These are phyloP conservation scores for Neurospora intermedia DNA, from an alignment of 495 filamentous ascomycete genomes.

Conservation along the genomic window DNA sequence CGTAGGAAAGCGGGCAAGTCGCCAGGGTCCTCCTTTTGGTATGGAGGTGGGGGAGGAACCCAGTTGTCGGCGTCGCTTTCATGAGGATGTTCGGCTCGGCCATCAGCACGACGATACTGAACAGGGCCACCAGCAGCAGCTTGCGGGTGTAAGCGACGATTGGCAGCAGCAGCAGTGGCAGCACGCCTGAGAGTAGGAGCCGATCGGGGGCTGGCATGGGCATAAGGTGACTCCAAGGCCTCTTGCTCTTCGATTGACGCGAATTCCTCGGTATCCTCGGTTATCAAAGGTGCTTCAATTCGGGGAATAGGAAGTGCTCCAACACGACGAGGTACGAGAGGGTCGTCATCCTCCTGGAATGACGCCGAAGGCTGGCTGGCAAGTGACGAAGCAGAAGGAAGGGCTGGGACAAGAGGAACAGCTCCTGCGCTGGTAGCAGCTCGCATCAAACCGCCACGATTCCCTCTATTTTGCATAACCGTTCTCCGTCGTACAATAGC, in stretches of 20 bases:
- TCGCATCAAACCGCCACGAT: slow-evolving; percentile 28
- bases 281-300: slow-evolving; percentile 7
- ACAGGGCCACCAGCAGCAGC: slow-evolving; percentile 27
- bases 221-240: slow-evolving; percentile 58
- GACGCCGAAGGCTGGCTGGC: slow-evolving; percentile 12
- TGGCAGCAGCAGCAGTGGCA: slow-evolving; percentile 66
- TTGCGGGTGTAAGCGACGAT: slow-evolving; percentile 48
- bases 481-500: slow-evolving; percentile 71
- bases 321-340: slow-evolving; percentile 30
- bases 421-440: slow-evolving; percentile 18
- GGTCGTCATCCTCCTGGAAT: slow-evolving; percentile 30
- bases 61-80: slow-evolving; percentile 88
- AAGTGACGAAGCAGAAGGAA: neutral
- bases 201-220: slow-evolving; percentile 68
- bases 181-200: slow-evolving; percentile 65
- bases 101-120: slow-evolving; percentile 49
- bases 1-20: slow-evolving; percentile 40
- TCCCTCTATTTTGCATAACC: slow-evolving; percentile 43
- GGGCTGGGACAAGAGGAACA: slow-evolving; percentile 8
- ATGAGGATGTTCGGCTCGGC: slow-evolving; percentile 60
- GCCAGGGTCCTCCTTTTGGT: slow-evolving; percentile 56
- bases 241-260: slow-evolving; percentile 44
- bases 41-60: slow-evolving; percentile 88
- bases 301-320: slow-evolving; percentile 10
- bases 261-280: slow-evolving; percentile 19